Evolutionary conservation across 768 basidiomycete species (phyloP).

Genomic region (Boletus coccyginus): DNA sequence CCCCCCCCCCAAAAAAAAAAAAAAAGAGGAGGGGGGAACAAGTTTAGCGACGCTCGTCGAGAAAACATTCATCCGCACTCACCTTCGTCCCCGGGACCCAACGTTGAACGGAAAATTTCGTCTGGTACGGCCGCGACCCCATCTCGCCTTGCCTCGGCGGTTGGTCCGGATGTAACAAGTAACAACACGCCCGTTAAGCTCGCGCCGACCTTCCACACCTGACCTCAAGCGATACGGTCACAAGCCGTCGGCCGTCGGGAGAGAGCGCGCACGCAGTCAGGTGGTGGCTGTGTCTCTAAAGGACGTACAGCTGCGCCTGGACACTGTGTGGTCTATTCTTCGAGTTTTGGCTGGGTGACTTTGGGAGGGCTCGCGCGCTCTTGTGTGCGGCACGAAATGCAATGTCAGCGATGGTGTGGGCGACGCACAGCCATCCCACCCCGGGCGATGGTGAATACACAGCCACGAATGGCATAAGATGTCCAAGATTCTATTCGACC

Average conservation of each 20-base stretch:
- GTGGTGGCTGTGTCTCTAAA: constrained; percentile 84
- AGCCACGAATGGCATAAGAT: constrained; percentile 4
- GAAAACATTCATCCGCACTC: constrained; percentile 20
- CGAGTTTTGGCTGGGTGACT: background rate
- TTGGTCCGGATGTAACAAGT: constrained; percentile 80
- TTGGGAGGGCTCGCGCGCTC: constrained; percentile 35
- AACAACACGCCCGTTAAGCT: constrained; percentile 83
- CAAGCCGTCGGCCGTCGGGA: constrained; percentile 86
- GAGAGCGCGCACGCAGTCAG: constrained; percentile 89
- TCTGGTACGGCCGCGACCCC: constrained; percentile 86
- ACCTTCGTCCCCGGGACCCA: constrained; percentile 84
- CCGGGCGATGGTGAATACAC: constrained; percentile 55
- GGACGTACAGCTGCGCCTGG: constrained; percentile 73
- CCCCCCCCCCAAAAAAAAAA: background rate
- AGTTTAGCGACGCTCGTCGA: background rate
- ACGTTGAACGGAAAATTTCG: constrained; percentile 81
- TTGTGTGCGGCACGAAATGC: constrained; percentile 60
- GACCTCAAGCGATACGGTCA: constrained; percentile 85
- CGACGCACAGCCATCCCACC: constrained; percentile 72
- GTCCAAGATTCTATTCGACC: background rate
- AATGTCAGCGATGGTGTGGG: constrained; percentile 58
- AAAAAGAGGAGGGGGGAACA: too few species aligned
- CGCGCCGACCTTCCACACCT: constrained; percentile 96
- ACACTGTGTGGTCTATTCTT: background rate
- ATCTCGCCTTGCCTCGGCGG: constrained; percentile 86